phyloP scores from a whole-genome alignment of 495 filamentous ascomycete genomes.

The Tuber magnatum region DNA sequence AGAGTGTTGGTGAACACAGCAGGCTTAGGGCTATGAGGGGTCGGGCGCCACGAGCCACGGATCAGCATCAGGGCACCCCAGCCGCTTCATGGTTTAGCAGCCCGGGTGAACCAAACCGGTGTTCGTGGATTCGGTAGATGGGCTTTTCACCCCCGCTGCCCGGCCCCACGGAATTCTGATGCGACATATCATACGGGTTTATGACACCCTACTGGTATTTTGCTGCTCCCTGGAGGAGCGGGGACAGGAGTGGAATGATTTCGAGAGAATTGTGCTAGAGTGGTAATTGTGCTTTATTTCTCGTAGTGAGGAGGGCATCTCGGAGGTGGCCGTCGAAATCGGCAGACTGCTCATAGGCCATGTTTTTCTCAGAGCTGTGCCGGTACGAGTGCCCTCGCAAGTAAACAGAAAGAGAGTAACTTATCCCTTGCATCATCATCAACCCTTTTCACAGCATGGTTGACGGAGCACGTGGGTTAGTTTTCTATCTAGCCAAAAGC shows the following conservation, averaged over 20 bases:
- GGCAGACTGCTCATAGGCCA: not conserved
- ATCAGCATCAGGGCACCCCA: conserved; percentile 29
- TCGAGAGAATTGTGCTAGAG: not conserved
- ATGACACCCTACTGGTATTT: not conserved
- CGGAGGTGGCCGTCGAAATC: not conserved
- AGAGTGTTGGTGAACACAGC: not conserved
- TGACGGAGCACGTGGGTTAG: conserved; percentile 31
- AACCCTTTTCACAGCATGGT: conserved; percentile 22
- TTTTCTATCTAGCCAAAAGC: conserved; percentile 14
- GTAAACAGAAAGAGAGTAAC: conserved; percentile 26
- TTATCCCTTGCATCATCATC: conserved; percentile 29
- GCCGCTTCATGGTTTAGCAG: conserved; percentile 5
- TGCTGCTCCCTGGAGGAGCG: not conserved
- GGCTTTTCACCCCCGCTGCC: conserved; percentile 23
- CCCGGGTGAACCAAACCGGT: conserved; percentile 27
- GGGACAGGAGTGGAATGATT: not conserved
- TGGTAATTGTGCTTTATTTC: not conserved
- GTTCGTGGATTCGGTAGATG: conserved; percentile 10
- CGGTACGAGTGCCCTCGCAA: not conserved
- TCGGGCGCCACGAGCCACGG: conserved; percentile 2
- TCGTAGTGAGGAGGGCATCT: not conserved
- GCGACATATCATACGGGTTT: not conserved
- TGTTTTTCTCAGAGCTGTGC: not conserved
- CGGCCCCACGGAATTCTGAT: conserved; percentile 9
- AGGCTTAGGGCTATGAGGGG: conserved; percentile 22